Conservation (phyloP, 2,329 filamentous ascomycete species). For the Pestalotiopsis sp. region DNA sequence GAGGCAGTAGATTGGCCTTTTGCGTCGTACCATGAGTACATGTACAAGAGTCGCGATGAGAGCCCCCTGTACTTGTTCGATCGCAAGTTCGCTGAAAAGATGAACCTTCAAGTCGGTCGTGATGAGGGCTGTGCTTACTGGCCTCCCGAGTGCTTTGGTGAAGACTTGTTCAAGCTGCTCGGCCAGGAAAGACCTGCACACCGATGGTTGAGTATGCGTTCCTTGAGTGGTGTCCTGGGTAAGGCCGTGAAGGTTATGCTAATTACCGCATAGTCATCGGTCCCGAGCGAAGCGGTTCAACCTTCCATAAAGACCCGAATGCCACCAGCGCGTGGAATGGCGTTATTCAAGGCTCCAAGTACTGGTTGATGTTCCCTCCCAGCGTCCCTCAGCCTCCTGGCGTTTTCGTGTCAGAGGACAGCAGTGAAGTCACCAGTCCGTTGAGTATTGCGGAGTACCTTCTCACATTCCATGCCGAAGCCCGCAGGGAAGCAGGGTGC, state of each 20-base stretch:
- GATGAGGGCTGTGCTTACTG: slow-evolving; percentile 65
- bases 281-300: slow-evolving; percentile 83
- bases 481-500: slow-evolving; percentile 74
- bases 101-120: slow-evolving; percentile 66
- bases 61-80: slow-evolving; percentile 94
- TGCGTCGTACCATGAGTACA: slow-evolving; percentile 79
- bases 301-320: slow-evolving; percentile 86
- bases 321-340: slow-evolving; percentile 89
- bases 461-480: slow-evolving; percentile 83
- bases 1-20: slow-evolving; percentile 94
- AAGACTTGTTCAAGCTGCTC: slow-evolving; percentile 82
- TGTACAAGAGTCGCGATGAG: slow-evolving; percentile 79
- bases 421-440: slow-evolving; percentile 90
- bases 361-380: slow-evolving; percentile 98
- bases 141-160: slow-evolving; percentile 81
- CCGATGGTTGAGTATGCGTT: slow-evolving; percentile 71
- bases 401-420: slow-evolving; percentile 86
- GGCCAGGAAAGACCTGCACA: slow-evolving; percentile 80
- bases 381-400: slow-evolving; percentile 74
- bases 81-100: slow-evolving; percentile 83
- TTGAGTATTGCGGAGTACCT: slow-evolving; percentile 98
- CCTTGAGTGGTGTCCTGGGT: background rate
- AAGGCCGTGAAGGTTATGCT: background rate
- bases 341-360: slow-evolving; percentile 85
- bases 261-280: slow-evolving; percentile 62